Evolutionary conservation across 2,329 filamentous ascomycete genomes (phyloP).

Genomic region (Colletotrichum neosansevieriae): DNA sequence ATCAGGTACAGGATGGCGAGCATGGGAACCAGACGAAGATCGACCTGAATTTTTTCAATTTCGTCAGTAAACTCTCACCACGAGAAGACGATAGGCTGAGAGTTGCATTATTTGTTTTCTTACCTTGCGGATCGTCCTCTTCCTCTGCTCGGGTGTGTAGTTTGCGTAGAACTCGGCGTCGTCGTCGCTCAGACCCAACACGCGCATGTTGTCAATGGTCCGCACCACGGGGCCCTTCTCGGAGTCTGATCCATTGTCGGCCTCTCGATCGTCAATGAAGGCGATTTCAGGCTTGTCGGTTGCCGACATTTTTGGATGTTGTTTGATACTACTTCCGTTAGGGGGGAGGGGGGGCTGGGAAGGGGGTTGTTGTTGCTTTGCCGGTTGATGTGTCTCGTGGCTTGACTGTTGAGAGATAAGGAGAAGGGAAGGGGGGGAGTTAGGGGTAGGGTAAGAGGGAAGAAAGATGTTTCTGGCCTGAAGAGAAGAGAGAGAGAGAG

Average conservation of each 20-base stretch:
- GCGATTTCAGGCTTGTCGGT: conserved; percentile 44
- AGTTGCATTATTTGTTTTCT: background rate
- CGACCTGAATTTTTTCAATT: background rate
- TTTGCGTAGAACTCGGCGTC: conserved; percentile 47
- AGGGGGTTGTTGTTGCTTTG: too few species aligned
- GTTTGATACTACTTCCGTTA: background rate
- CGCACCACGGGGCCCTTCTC: conserved; percentile 43
- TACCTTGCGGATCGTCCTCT: conserved; percentile 45
- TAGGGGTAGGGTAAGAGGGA: conserved; percentile 2
- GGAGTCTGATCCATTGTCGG: conserved; percentile 14
- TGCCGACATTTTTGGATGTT: conserved; percentile 16
- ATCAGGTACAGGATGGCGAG: conserved; percentile 70
- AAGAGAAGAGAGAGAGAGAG: background rate
- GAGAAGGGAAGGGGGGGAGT: background rate
- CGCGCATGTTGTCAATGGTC: conserved; percentile 47
- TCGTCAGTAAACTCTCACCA: background rate
- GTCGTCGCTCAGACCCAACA: conserved; percentile 46
- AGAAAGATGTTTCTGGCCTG: conserved; percentile 24
- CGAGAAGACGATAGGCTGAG: background rate
- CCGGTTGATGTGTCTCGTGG: background rate
- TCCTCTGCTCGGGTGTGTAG: conserved; percentile 43
- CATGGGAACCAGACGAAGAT: conserved; percentile 53
- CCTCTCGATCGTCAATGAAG: conserved; percentile 42
- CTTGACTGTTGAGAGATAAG: conserved; percentile 3
- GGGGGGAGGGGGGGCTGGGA: too few species aligned